Evolutionary conservation across 78 protist genomes (phyloP).

Genomic region (slime mould (Dictyostelium discoideum)): DNA sequence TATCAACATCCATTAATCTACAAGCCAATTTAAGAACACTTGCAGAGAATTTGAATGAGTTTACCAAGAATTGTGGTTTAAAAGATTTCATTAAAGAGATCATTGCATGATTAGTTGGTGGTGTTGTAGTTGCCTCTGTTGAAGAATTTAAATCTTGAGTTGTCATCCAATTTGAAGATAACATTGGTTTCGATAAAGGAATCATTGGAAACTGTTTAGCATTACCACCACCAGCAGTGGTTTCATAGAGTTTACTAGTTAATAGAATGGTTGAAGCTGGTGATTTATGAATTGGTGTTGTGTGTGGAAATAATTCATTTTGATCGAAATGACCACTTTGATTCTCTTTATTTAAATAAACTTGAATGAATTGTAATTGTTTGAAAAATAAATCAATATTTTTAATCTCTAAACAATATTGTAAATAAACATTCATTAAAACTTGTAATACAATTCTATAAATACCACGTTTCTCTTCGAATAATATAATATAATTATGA

Average conservation of each 20-base stretch:
- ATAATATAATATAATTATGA: background rate
- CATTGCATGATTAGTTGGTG: background rate
- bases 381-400: background rate
- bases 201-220: background rate
- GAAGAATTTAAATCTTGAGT: background rate
- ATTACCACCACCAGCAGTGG: background rate
- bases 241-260: background rate
- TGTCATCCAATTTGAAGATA: background rate
- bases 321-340: background rate
- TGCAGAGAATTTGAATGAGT: background rate
- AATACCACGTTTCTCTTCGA: background rate
- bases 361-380: background rate
- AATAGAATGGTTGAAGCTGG: background rate
- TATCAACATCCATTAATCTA: background rate
- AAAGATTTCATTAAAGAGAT: background rate
- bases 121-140: background rate
- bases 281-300: background rate
- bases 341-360: background rate
- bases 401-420: background rate
- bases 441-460: background rate
- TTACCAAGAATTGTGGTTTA: background rate
- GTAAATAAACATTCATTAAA: slow-evolving; percentile 4
- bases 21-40: background rate
- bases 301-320: background rate
- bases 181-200: background rate